A percentile compares a stretch with the other conserved stretches of the same genome.
Conservation (phyloP, 1,284 basidiomycete species). For the Papiliotrema laurentii region DNA sequence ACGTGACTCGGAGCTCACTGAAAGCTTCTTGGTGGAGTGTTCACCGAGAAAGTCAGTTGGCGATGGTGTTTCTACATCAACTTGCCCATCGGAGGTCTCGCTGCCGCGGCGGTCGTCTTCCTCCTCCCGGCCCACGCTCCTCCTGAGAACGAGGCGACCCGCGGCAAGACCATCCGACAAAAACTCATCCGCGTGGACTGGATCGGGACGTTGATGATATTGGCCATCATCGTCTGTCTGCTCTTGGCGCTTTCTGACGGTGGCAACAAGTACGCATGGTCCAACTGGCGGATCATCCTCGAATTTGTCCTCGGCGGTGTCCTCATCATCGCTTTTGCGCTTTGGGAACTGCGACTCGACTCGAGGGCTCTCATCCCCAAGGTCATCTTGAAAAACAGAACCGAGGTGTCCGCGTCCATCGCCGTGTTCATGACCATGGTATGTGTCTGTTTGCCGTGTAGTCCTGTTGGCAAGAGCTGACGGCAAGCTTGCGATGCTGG, state of each 20-base stretch:
- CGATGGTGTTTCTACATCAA: constrained; percentile 52
- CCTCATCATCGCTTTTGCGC: constrained; percentile 1
- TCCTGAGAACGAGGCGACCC: constrained; percentile 54
- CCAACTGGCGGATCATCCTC: constrained; percentile 5
- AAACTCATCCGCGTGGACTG: constrained; percentile 46
- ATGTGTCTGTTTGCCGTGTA: background rate
- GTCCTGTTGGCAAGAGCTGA: too few relatives aligned
- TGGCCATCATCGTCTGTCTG: constrained; percentile 1
- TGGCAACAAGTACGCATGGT: constrained; percentile 3
- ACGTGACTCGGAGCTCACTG: constrained; percentile 48
- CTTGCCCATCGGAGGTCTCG: constrained; percentile 47
- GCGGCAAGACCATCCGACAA: constrained; percentile 36
- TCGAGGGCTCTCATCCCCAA: background rate
- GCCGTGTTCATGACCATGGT: constrained; percentile 17
- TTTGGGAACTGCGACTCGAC: background rate
- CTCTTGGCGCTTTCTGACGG: background rate
- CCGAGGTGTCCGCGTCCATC: constrained; percentile 13
- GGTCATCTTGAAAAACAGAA: constrained; percentile 1
- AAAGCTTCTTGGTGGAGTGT: constrained; percentile 4
- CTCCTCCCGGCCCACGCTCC: constrained; percentile 51
- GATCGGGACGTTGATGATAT: constrained; percentile 35
- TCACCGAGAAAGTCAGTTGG: background rate
- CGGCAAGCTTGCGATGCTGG: constrained; percentile 40
- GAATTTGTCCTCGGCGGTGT: constrained; percentile 3
- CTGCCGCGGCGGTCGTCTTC: constrained; percentile 46